Evolutionary conservation across 228 moss, liverwort and hornwort genomes (phyloP), one percentile per base, ranked within the genome.

Genomic region (Sphagnum fallax): DNA sequence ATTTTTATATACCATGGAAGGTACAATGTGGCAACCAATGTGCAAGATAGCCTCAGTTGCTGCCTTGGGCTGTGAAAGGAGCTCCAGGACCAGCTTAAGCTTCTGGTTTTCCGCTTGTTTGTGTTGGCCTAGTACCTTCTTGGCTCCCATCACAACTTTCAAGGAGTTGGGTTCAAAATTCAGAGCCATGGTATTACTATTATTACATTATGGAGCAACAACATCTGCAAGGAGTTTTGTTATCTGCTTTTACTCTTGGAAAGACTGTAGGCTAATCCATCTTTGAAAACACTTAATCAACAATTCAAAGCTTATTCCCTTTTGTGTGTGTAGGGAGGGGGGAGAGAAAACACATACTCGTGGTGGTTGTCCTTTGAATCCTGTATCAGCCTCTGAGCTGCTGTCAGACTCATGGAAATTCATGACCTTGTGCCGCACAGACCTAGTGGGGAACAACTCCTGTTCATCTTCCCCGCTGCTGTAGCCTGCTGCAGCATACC

Each of bases 31-130:
- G 32, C 32, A 32, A 32, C 32, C 32, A 32, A 32, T 32, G 32
- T 81, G 84, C 78, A 81, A 84, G 60, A 84, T 78, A 14, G 78
- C 78, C 71, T 84, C 84, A 81, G 78, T 76, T 51, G 85, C 77
- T 51, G 85, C 77, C 85, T 79, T 82, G 70, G 85, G 79, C 69
- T 82, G 66, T 66, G 79, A 77, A 71, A 75, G 85, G 75, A 85
- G 70, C 77, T 85, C 82, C 79, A 79, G 70, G 65, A 85, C 82
- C 82, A 82, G 69, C 85, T 85, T 85, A 79, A 79, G 79, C 71
- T 82, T 82, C 65, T 79, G 79, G 16, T 53, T 79, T 76, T 77
- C 75, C 75, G 70, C 70, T 63, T 75, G 75, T 61, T 75, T 85
- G 79, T 68, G 75, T 76, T 73, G 81, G 76, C 81, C 79, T 77